Percentiles rank a stretch among this genome's conserved stretches.
phyloP scores from a whole-genome alignment of 257 asterid species.

The Dorcoceras hygrometricum region DNA sequence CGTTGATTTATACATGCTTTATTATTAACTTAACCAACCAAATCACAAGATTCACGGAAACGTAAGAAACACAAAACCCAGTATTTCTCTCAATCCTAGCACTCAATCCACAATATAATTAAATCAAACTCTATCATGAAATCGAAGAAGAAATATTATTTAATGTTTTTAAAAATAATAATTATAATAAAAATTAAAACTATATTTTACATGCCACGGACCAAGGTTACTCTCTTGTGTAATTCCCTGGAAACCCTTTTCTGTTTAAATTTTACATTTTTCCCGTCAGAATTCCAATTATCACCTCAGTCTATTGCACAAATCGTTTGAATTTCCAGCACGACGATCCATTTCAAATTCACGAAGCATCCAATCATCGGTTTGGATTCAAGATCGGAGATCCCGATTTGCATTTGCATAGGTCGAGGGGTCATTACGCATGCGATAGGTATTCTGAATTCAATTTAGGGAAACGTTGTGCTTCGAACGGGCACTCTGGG shows the following conservation, averaged over 20 bases:
- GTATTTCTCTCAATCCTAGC: too few species aligned
- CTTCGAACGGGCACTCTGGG: background rate
- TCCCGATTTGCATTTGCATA: conserved; percentile 3
- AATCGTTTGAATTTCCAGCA: conserved; percentile 27
- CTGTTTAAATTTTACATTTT: background rate
- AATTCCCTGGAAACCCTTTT: conserved; percentile 14
- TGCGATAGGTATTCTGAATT: conserved; percentile 29
- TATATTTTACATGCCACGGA: too few species aligned
- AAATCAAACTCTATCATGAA: too few species aligned
- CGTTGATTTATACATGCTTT: too few species aligned
- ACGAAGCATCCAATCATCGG: background rate
- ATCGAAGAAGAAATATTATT: too few species aligned
- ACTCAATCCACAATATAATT: too few species aligned
- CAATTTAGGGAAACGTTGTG: background rate
- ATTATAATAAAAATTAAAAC: too few species aligned
- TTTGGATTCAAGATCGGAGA: conserved; percentile 34
- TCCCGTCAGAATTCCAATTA: conserved; percentile 16
- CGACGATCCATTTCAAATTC: conserved; percentile 23
- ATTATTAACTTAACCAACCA: too few species aligned
- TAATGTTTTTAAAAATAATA: too few species aligned
- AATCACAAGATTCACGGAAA: too few species aligned
- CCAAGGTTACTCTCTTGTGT: background rate
- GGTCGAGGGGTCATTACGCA: conserved; percentile 34
- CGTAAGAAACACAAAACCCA: too few species aligned
- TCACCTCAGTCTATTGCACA: conserved; percentile 6